Conservation (phyloP, 2,329 filamentous ascomycete genomes). For the Nannizzia gypsea region DNA sequence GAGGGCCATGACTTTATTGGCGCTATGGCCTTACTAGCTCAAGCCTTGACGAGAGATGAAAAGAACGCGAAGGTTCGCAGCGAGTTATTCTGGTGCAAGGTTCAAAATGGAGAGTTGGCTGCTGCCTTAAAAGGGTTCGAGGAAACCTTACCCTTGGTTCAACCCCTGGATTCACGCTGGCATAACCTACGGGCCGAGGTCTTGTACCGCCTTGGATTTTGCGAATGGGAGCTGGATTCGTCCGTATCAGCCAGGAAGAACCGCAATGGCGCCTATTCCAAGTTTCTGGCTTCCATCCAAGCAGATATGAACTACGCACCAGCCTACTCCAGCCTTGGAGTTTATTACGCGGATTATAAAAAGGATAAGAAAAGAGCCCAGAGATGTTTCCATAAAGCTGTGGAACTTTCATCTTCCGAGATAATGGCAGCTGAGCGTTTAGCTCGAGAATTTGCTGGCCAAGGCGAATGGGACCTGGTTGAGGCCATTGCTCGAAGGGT, state of each 20-base stretch:
- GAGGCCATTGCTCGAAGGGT: constrained; percentile 84
- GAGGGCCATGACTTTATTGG: constrained; percentile 81
- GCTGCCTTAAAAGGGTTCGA: constrained; percentile 59
- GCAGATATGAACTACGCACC: constrained; percentile 80
- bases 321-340: constrained; percentile 78
- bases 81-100: constrained; percentile 87
- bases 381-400: constrained; percentile 92
- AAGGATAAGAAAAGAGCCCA: constrained; percentile 75
- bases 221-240: constrained; percentile 71
- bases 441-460: constrained; percentile 73
- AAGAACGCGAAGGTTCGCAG: constrained; percentile 67
- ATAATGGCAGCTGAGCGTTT: constrained; percentile 77
- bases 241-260: constrained; percentile 65
- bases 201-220: constrained; percentile 75
- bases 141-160: constrained; percentile 53
- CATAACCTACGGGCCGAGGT: constrained; percentile 71
- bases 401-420: constrained; percentile 81
- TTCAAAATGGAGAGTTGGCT: constrained; percentile 64
- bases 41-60: constrained; percentile 61
- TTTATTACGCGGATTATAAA: constrained; percentile 84
- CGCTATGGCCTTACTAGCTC: constrained; percentile 67
- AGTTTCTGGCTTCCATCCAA: constrained; percentile 73
- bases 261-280: constrained; percentile 68
- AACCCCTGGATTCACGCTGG: constrained; percentile 47
- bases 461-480: constrained; percentile 91